Conservation (phyloP, 2,329 filamentous ascomycete species). For the Tricladium varicosporioides region DNA sequence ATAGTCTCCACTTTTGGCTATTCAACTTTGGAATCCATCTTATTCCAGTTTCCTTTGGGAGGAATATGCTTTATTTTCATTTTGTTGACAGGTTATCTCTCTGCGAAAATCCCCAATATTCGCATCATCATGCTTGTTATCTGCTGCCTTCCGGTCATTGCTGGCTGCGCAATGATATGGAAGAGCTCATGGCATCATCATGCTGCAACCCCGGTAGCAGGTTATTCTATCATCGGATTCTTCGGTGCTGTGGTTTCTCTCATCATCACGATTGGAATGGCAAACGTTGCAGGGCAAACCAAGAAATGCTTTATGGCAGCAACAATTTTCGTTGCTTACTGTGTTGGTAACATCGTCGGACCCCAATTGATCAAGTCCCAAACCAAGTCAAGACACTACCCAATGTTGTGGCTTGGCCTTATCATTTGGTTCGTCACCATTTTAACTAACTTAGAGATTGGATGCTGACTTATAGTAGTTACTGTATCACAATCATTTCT, state of each 20-base stretch:
- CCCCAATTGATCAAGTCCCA: conserved; percentile 69
- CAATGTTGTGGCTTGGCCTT: conserved; percentile 66
- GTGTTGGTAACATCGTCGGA: conserved; percentile 73
- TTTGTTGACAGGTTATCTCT: conserved; percentile 63
- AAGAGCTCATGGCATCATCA: conserved; percentile 62
- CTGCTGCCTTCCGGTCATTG: conserved; percentile 72
- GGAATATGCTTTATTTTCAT: conserved; percentile 67
- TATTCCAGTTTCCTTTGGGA: conserved; percentile 74
- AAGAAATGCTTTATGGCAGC: conserved; percentile 78
- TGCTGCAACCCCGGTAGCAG: conserved; percentile 64
- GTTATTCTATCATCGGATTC: conserved; percentile 71
- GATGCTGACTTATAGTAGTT: conserved; percentile 44
- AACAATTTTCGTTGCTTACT: conserved; percentile 73
- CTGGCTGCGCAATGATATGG: conserved; percentile 74
- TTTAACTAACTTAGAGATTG: too few relatives aligned
- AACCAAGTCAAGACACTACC: conserved; percentile 65
- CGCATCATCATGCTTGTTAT: conserved; percentile 62
- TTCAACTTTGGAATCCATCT: conserved; percentile 60
- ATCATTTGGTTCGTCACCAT: conserved; percentile 51
- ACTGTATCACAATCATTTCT: conserved; percentile 63
- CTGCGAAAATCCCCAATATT: conserved; percentile 58
- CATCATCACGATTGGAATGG: conserved; percentile 56
- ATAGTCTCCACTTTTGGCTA: conserved; percentile 73
- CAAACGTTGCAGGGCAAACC: conserved; percentile 72
- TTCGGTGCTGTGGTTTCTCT: conserved; percentile 69